Percentiles rank a stretch among this genome's conserved stretches.
Evolutionary conservation across 352 stramenopile species (phyloP).

Genomic region (Phytophthora citrophthora): DNA sequence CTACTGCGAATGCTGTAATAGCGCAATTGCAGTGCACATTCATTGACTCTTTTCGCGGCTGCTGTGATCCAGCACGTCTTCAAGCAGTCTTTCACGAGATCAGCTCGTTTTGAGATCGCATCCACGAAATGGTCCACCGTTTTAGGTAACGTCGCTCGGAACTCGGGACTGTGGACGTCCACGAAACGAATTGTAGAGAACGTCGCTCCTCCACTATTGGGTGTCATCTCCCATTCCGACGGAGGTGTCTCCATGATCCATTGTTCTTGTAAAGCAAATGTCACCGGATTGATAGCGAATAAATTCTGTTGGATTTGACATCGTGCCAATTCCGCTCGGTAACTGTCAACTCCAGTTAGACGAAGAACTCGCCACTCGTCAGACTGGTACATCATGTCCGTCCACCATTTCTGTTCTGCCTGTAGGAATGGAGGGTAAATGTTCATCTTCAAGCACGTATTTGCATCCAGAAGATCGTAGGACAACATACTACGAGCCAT

Average conservation of each 20-base stretch:
- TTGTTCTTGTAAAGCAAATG: constrained; percentile 88
- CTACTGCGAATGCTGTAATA: constrained; percentile 27
- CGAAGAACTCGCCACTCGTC: constrained; percentile 84
- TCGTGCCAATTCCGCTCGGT: constrained; percentile 48
- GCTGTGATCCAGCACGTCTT: constrained; percentile 85
- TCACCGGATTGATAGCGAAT: constrained; percentile 82
- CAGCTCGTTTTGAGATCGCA: constrained; percentile 72
- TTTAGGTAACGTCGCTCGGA: constrained; percentile 73
- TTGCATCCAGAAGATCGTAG: constrained; percentile 88
- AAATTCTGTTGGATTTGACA: constrained; percentile 57
- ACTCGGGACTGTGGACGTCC: constrained; percentile 70
- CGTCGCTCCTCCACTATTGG: constrained; percentile 32
- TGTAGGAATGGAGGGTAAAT: constrained; percentile 86
- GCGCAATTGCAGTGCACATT: constrained; percentile 57
- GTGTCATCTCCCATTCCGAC: constrained; percentile 73
- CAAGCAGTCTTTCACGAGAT: constrained; percentile 87
- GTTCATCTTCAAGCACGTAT: constrained; percentile 68
- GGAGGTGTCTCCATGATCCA: constrained; percentile 82
- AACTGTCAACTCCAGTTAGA: constrained; percentile 70
- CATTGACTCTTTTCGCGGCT: constrained; percentile 72
- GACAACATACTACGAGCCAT: constrained; percentile 85
- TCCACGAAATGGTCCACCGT: constrained; percentile 89
- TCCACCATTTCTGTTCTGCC: constrained; percentile 89
- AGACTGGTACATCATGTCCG: constrained; percentile 73
- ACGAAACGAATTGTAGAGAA: constrained; percentile 87